Conservation (phyloP, 1,139 yeast species). For the Magnusiomyces starmeri region DNA sequence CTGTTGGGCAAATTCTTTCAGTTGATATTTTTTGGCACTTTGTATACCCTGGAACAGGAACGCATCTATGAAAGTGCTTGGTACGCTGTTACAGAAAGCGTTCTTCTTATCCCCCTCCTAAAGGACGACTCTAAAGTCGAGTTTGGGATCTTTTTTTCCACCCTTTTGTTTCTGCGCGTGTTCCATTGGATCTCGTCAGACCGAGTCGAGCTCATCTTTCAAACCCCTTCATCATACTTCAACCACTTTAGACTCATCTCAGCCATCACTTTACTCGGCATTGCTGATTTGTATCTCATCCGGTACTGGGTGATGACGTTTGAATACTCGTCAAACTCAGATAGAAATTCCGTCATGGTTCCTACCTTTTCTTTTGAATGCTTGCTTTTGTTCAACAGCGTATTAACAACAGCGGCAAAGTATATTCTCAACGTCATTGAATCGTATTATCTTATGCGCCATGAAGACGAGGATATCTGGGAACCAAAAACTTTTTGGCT, state of each 20-base stretch:
- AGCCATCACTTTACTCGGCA: slow-evolving; percentile 39
- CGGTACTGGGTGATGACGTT: slow-evolving; percentile 46
- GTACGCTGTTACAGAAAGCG: slow-evolving; percentile 57
- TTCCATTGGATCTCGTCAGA: slow-evolving; percentile 65
- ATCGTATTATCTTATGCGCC: slow-evolving; percentile 39
- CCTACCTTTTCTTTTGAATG: slow-evolving; percentile 65
- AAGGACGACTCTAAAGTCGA: slow-evolving; percentile 50
- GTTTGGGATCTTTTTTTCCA: slow-evolving; percentile 33
- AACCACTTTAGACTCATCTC: slow-evolving; percentile 35
- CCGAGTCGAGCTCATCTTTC: slow-evolving; percentile 33
- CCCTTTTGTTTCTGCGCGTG: slow-evolving; percentile 50
- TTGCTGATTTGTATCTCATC: slow-evolving; percentile 48
- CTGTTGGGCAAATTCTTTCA: slow-evolving; percentile 43
- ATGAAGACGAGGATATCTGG: slow-evolving; percentile 61
- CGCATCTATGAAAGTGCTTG: slow-evolving; percentile 63
- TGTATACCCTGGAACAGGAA: slow-evolving; percentile 69
- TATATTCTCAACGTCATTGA: slow-evolving; percentile 54
- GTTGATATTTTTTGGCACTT: slow-evolving; percentile 59
- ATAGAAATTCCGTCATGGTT: slow-evolving; percentile 37
- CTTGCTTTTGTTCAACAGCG: slow-evolving; percentile 54
- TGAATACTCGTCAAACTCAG: slow-evolving; percentile 11
- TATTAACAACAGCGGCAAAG: slow-evolving; percentile 44
- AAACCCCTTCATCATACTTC: slow-evolving; percentile 30
- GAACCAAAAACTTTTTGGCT: slow-evolving; percentile 59
- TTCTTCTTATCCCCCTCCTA: slow-evolving; percentile 59